Base-by-base conservation (phyloP, 805 yeast genomes). In the Myxozyma nipponensis region DNA sequence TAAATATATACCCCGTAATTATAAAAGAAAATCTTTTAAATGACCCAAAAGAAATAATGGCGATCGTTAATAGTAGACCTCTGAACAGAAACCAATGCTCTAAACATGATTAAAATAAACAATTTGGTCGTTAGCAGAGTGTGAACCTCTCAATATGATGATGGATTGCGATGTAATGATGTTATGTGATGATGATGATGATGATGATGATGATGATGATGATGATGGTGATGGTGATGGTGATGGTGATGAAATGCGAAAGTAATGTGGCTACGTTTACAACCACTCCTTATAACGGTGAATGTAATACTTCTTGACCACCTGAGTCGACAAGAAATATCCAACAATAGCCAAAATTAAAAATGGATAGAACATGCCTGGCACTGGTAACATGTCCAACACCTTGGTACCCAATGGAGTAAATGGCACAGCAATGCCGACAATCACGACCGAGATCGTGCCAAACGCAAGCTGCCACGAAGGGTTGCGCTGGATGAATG, bases 351-450 rank as follows among this genome's bases (percentile, higher is more conserved):
- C 53, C 18, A 24, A 43, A 28, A 52, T 44, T 46, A 54, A 38
- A 34, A 54, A 54, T 15, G 57, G 57, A 42, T 54, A 54, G 45
- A 51, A 54, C 51, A 52, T 47, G 25, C 57, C 58, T 10, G 58
- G 58, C 7, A 52, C 57, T 4, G 57, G 57, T 17, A 52, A 34
- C 58, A 54, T 54, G 23, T 44, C 44, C 17, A 54, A 44, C n/a
- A 54, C 58, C 3, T 34, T 26, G 32, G 58, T 54, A n/a, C 58
- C 58, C 7, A 54, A 46, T 19, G 58, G 58, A 10, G 57, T 52
- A 46, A 43, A 54, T 5, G 58, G 58, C n/a, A 54, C 39, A n/a
- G 44, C 42, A 26, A 52, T 48, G 30, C 58, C 58, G 23, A 52
- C 49, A 10, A 47, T 49, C 35, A 52, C 43, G 22, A 48, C 57